phyloP scores from a whole-genome alignment of 768 basidiomycete species.

The Leccinum fibrillosum region DNA sequence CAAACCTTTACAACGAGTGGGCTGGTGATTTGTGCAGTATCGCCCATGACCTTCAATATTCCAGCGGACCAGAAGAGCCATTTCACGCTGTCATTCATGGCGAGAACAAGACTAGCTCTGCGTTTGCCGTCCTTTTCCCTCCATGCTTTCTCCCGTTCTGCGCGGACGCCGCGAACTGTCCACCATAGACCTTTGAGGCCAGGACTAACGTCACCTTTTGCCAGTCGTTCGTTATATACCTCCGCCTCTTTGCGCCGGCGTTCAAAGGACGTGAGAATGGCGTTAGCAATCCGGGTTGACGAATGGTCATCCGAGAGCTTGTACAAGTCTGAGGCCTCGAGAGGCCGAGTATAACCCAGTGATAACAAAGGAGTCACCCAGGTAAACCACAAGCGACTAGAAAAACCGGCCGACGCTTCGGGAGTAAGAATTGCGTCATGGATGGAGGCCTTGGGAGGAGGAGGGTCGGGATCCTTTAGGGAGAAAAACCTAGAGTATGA shows the following conservation, averaged over 20 bases:
- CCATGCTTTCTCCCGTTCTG: too few relatives aligned
- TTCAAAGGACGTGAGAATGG: slow-evolving; percentile 64
- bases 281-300: slow-evolving; percentile 56
- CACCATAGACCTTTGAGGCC: slow-evolving; percentile 56
- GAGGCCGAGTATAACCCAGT: slow-evolving; percentile 75
- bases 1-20: too few relatives aligned
- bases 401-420: slow-evolving; percentile 60
- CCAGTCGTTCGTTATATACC: slow-evolving; percentile 69
- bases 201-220: slow-evolving; percentile 60
- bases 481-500: slow-evolving; percentile 7
- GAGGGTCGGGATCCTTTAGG: slow-evolving; percentile 22
- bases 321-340: slow-evolving; percentile 80
- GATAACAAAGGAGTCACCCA: slow-evolving; percentile 75
- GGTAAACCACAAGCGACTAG: slow-evolving; percentile 59
- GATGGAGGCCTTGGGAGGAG: slow-evolving; percentile 48
- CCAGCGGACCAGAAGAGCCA: too few relatives aligned
- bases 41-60: too few relatives aligned
- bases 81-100: too few relatives aligned
- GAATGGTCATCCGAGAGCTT: slow-evolving; percentile 64
- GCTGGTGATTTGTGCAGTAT: too few relatives aligned
- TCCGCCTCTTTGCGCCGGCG: slow-evolving; percentile 51
- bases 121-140: too few relatives aligned
- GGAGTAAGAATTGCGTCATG: slow-evolving; percentile 63
- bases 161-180: slow-evolving; percentile 47
- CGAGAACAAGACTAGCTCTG: too few relatives aligned